Percentiles rank a stretch among this genome's conserved stretches.
Evolutionary conservation across 306 rosid species (phyloP).

Genomic region (Pterocarpus macrocarpus): DNA sequence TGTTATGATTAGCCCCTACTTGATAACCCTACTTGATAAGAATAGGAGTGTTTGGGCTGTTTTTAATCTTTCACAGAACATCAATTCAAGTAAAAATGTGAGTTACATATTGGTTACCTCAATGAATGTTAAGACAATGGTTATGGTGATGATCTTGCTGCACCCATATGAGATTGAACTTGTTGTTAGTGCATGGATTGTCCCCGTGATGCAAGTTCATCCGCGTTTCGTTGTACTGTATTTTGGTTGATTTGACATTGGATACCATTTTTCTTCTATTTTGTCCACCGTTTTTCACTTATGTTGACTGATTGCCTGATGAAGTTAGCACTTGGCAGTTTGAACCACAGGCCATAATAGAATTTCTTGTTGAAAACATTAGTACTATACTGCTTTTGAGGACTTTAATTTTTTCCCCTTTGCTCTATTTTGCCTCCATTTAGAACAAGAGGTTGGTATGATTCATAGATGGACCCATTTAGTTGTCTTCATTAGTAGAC

Average conservation of each 20-base stretch:
- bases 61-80: no score
- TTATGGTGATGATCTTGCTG: neutral
- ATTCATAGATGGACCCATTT: conserved; percentile 38
- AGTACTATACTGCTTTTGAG: neutral
- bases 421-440: conserved; percentile 2
- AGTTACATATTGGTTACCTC: neutral
- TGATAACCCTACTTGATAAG: no score
- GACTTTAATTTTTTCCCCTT: neutral
- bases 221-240: neutral
- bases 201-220: neutral
- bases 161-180: neutral
- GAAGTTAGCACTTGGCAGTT: conserved; percentile 1
- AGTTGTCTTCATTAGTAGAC: conserved; percentile 30
- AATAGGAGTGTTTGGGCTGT: no score
- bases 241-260: conserved; percentile 31
- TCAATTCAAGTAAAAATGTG: no score
- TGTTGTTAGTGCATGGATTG: neutral
- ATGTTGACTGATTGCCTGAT: neutral
- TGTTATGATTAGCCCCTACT: neutral
- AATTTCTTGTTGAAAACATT: conserved; percentile 4
- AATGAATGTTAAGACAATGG: neutral
- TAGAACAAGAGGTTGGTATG: neutral
- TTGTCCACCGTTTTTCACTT: neutral
- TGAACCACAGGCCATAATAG: conserved; percentile 18
- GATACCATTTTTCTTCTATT: neutral